Conservation (phyloP, 2,329 filamentous ascomycete species). For the Colletotrichum sidae region DNA sequence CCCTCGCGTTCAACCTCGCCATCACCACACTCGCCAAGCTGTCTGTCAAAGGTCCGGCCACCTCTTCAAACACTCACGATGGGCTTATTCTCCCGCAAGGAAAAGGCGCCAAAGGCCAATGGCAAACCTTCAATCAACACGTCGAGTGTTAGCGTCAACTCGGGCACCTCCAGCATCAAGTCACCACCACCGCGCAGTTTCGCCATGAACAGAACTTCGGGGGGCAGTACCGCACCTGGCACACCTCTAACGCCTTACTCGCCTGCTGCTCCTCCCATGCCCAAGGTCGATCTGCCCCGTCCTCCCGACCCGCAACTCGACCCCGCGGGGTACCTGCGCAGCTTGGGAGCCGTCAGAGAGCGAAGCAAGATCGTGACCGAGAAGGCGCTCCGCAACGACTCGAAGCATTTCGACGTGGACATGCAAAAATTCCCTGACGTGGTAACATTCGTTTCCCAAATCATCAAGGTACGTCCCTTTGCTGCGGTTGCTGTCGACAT, state of each 20-base stretch:
- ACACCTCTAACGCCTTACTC: constrained; percentile 66
- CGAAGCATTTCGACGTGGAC: constrained; percentile 91
- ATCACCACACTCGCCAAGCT: no score
- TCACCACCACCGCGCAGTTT: constrained; percentile 49
- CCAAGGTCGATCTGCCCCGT: constrained; percentile 83
- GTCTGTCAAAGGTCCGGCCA: neutral
- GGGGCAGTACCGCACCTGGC: constrained; percentile 58
- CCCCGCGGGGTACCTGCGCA: constrained; percentile 90
- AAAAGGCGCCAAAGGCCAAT: constrained; percentile 58
- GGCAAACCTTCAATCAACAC: constrained; percentile 53
- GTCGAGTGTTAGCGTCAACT: constrained; percentile 63
- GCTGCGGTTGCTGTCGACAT: neutral
- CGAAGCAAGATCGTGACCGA: constrained; percentile 78
- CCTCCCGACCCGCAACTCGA: constrained; percentile 90
- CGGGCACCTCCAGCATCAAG: constrained; percentile 61
- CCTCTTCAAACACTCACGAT: constrained; percentile 49
- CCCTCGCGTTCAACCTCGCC: constrained; percentile 3
- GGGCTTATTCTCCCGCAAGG: constrained; percentile 68
- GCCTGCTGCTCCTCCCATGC: constrained; percentile 60
- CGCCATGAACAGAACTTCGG: constrained; percentile 62
- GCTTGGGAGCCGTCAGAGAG: constrained; percentile 88
- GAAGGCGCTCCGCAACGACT: constrained; percentile 80
- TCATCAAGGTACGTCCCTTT: constrained; percentile 81
- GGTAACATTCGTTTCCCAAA: constrained; percentile 87
- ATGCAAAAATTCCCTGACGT: constrained; percentile 86